Evolutionary conservation across 768 basidiomycete genomes (phyloP).

Genomic region (Trametes maxima): DNA sequence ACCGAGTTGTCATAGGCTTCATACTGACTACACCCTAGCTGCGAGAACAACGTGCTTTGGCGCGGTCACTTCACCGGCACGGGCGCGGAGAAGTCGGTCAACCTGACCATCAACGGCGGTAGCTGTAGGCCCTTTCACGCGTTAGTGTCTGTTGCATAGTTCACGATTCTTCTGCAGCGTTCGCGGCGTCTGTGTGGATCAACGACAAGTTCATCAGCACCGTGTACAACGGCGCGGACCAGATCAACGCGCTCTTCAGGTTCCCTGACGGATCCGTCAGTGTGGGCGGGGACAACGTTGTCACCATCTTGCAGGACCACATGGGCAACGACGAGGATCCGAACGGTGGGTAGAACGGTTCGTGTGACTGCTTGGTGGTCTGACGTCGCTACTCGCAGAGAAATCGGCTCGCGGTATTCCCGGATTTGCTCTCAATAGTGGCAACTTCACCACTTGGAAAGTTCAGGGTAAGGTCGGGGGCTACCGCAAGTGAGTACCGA

Average conservation of each 20-base stretch:
- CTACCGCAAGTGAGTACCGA: conserved; percentile 37
- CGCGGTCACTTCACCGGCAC: conserved; percentile 76
- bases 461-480: conserved; percentile 52
- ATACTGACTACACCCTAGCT: conserved; percentile 45
- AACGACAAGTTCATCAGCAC: conserved; percentile 73
- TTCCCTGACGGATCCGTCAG: conserved; percentile 61
- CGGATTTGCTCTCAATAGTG: conserved; percentile 69
- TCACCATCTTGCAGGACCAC: conserved; percentile 66
- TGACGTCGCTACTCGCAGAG: conserved; percentile 38
- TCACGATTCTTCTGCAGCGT: conserved; percentile 45
- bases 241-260: conserved; percentile 65
- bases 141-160: not conserved
- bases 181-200: conserved; percentile 82
- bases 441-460: conserved; percentile 47
- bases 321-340: conserved; percentile 54
- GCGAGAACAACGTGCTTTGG: conserved; percentile 82
- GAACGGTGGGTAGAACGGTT: not conserved
- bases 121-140: conserved; percentile 47
- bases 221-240: conserved; percentile 59
- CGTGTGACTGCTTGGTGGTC: too few relatives aligned
- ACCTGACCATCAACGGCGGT: conserved; percentile 81
- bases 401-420: conserved; percentile 80
- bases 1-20: not conserved
- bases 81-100: conserved; percentile 61
- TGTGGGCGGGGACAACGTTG: conserved; percentile 64